Conservation (phyloP, 2,329 filamentous ascomycete genomes). For the Sporothrix euskadiensis region DNA sequence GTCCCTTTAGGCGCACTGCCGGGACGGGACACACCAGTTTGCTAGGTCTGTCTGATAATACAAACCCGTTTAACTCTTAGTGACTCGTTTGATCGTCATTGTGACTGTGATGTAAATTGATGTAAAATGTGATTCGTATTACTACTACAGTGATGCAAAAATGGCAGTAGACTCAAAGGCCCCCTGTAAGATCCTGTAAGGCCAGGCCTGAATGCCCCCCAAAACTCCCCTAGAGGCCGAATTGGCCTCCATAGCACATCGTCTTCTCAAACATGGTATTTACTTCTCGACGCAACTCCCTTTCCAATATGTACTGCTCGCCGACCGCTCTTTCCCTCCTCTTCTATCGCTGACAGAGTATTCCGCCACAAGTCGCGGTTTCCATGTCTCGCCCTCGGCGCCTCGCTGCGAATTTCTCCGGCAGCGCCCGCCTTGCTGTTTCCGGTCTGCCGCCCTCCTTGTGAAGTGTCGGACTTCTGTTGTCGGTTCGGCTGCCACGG, state of each 20-base stretch:
- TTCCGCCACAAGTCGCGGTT: not conserved
- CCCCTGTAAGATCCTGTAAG: not conserved
- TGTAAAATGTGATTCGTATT: not conserved
- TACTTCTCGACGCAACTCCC: not conserved
- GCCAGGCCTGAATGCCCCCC: not conserved
- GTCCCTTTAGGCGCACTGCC: not conserved
- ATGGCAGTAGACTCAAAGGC: not conserved
- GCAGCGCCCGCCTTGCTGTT: not conserved
- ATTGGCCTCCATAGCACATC: not conserved
- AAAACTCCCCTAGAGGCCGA: not conserved
- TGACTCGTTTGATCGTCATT: not conserved
- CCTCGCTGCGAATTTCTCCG: not conserved
- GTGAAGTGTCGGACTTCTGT: not conserved
- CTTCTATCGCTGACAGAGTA: not conserved
- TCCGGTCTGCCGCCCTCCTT: not conserved
- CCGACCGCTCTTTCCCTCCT: not conserved
- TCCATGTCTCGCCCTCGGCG: not conserved
- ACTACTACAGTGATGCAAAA: not conserved
- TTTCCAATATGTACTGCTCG: slow-evolving; percentile 1
- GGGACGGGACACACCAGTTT: not conserved
- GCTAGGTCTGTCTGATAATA: not conserved
- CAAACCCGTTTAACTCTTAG: not conserved
- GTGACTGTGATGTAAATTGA: not conserved
- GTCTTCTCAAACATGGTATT: slow-evolving; percentile 16
- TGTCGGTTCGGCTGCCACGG: not conserved